phyloP scores from a whole-genome alignment of 305 asterid species.

The Solanum aculeatissimum region DNA sequence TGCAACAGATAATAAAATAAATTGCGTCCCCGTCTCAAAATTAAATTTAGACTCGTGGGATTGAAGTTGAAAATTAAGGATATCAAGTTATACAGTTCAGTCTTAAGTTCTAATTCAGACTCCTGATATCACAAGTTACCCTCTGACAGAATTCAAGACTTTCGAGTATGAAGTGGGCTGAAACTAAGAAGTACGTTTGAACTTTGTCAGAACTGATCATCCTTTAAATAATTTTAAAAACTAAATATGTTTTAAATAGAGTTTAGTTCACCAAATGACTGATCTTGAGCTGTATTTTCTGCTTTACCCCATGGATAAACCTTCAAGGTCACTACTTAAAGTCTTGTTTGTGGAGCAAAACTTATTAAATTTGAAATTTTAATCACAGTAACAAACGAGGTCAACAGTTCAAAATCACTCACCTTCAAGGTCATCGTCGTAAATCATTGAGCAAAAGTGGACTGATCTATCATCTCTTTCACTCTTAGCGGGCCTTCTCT shows the following conservation, averaged over 20 bases:
- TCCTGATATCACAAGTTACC: no score
- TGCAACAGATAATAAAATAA: not conserved
- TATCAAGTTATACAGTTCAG: no score
- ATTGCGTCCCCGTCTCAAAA: no score
- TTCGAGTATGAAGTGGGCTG: no score
- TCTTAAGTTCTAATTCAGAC: no score
- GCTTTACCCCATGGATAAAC: not conserved
- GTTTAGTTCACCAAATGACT: not conserved
- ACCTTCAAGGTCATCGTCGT: not conserved
- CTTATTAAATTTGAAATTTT: not conserved
- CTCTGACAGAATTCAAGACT: no score
- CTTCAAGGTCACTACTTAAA: not conserved
- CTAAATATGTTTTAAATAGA: no score
- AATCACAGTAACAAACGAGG: not conserved
- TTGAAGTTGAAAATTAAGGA: no score
- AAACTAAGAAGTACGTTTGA: no score
- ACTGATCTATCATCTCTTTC: not conserved
- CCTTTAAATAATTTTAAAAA: no score
- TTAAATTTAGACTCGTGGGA: no score
- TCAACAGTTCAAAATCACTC: not conserved
- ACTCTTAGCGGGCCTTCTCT: not conserved
- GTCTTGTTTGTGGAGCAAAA: not conserved
- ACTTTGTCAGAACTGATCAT: no score
- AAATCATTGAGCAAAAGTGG: not conserved
- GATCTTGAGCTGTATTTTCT: not conserved